These are phyloP conservation scores for Fusarium anguioides DNA, from an alignment of 2,329 filamentous ascomycete genomes.

Conservation along the genomic window DNA sequence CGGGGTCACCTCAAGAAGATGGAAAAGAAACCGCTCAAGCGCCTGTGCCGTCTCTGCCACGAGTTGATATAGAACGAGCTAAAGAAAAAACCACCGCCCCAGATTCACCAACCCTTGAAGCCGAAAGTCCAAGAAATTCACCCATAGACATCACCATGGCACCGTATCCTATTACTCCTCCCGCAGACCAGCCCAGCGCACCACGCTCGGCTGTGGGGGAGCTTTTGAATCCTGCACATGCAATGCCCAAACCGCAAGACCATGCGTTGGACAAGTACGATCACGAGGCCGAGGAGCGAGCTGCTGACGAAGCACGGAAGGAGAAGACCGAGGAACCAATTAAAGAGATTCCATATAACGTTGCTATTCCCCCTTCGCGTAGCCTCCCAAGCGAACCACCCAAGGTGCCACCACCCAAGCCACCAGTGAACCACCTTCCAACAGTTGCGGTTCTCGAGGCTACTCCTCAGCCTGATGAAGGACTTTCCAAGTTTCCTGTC, in stretches of 20 bases:
- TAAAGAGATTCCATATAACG: slow-evolving; percentile 62
- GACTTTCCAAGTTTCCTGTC: slow-evolving; percentile 63
- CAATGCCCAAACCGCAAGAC: slow-evolving; percentile 71
- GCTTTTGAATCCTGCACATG: slow-evolving; percentile 65
- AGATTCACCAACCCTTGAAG: slow-evolving; percentile 62
- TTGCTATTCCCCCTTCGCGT: slow-evolving; percentile 66
- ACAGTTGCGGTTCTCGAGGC: slow-evolving; percentile 57
- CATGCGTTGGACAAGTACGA: slow-evolving; percentile 69
- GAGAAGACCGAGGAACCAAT: slow-evolving; percentile 56
- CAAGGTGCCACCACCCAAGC: slow-evolving; percentile 63
- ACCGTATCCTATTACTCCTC: slow-evolving; percentile 73
- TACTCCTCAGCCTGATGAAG: slow-evolving; percentile 58
- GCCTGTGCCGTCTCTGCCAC: slow-evolving; percentile 30
- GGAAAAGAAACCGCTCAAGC: slow-evolving; percentile 17
- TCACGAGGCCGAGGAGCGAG: slow-evolving; percentile 63
- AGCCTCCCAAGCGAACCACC: slow-evolving; percentile 65
- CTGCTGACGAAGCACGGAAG: slow-evolving; percentile 58
- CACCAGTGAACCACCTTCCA: slow-evolving; percentile 55
- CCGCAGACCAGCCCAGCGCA: slow-evolving; percentile 61
- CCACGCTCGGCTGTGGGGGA: slow-evolving; percentile 60
- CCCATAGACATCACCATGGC: slow-evolving; percentile 70
- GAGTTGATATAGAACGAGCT: slow-evolving; percentile 42
- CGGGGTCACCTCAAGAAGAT: slow-evolving; percentile 42
- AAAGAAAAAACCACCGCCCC: slow-evolving; percentile 46
- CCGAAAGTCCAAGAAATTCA: slow-evolving; percentile 64